Evolutionary conservation across 2,329 filamentous ascomycete species (phyloP).

Genomic region (Ceratocystis cubensis): DNA sequence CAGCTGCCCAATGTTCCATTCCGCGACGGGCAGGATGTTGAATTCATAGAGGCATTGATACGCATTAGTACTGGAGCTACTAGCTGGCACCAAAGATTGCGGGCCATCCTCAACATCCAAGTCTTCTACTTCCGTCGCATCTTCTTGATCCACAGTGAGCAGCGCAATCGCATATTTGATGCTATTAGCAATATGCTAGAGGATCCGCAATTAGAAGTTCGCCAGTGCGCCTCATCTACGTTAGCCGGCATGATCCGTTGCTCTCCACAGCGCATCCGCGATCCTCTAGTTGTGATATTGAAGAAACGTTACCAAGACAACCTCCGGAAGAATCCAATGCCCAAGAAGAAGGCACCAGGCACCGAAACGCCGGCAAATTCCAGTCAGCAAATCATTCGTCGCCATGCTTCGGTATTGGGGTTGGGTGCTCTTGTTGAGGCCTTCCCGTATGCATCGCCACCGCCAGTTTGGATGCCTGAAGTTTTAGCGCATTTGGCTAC

Average conservation of each 20-base stretch:
- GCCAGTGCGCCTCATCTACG: slow-evolving; percentile 81
- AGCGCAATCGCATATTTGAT: slow-evolving; percentile 71
- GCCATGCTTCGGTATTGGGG: slow-evolving; percentile 85
- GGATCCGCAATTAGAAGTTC: slow-evolving; percentile 84
- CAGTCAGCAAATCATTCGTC: slow-evolving; percentile 63
- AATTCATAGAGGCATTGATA: slow-evolving; percentile 76
- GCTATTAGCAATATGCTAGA: slow-evolving; percentile 94
- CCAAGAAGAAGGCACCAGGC: slow-evolving; percentile 40
- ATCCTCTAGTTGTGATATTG: slow-evolving; percentile 61
- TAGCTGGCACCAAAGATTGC: slow-evolving; percentile 90
- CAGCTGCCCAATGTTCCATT: slow-evolving; percentile 94
- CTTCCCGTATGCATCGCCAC: slow-evolving; percentile 90
- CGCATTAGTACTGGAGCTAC: slow-evolving; percentile 71
- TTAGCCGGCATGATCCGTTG: slow-evolving; percentile 96
- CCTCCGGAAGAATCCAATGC: slow-evolving; percentile 74
- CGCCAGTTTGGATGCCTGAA: slow-evolving; percentile 86
- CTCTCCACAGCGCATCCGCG: slow-evolving; percentile 68
- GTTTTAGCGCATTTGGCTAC: slow-evolving; percentile 75
- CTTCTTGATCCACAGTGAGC: slow-evolving; percentile 64
- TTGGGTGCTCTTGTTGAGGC: slow-evolving; percentile 85
- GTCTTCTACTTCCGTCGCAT: slow-evolving; percentile 95
- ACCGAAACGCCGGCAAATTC: slow-evolving; percentile 58
- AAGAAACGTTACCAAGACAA: slow-evolving; percentile 67
- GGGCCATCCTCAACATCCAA: slow-evolving; percentile 95
- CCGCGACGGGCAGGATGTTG: slow-evolving; percentile 67